A percentile compares a stretch with the other conserved stretches of the same genome.
Evolutionary conservation across 331 rosid genomes (phyloP).

Genomic region (Cucumis variabilis): DNA sequence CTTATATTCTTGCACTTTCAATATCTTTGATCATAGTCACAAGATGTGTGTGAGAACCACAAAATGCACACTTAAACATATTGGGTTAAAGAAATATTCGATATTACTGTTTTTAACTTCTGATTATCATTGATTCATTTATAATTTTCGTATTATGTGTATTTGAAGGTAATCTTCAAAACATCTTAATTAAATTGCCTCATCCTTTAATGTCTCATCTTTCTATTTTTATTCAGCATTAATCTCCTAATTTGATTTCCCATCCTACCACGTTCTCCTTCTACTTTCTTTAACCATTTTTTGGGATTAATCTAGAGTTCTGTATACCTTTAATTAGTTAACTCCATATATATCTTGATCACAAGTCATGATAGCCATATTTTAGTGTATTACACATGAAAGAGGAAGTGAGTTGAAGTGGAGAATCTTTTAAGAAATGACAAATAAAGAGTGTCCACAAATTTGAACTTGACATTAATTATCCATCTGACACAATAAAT

Average conservation of each 20-base stretch:
- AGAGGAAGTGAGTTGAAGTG: neutral
- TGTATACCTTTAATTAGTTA: neutral
- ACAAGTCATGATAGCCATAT: neutral
- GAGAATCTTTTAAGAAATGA: neutral
- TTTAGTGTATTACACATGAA: neutral
- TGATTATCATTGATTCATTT: neutral
- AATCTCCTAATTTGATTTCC: neutral
- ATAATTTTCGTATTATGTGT: neutral
- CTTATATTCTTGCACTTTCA: neutral
- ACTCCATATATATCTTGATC: neutral
- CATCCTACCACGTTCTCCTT: neutral
- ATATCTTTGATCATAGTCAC: neutral
- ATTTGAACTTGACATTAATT: neutral
- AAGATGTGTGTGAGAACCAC: constrained; percentile 20
- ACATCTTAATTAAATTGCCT: neutral
- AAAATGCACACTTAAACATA: neutral
- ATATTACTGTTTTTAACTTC: constrained; percentile 5
- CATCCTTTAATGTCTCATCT: neutral
- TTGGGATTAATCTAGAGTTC: neutral
- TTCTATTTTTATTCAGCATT: neutral
- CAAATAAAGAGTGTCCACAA: neutral
- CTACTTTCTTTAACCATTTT: neutral
- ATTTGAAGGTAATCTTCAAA: neutral
- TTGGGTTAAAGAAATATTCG: neutral
- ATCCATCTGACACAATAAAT: neutral